These are phyloP conservation scores for Codiaeum variegatum DNA, from an alignment of 441 rosid genomes.

Conservation along the genomic window DNA sequence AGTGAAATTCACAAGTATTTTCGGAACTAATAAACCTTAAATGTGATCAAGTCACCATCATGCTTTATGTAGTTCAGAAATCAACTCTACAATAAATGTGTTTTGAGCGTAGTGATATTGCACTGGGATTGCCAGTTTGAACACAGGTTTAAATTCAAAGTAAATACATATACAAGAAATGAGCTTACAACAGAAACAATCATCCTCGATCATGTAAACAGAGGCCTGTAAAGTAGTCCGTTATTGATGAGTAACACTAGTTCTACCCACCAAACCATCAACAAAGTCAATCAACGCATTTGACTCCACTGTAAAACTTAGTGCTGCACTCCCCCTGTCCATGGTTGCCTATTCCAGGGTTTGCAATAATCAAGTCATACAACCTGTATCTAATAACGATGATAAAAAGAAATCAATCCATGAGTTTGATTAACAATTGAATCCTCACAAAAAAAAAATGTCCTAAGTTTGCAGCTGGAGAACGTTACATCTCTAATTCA, in stretches of 20 bases:
- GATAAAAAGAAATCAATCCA: background rate
- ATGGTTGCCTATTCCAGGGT: background rate
- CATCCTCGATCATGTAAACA: no score
- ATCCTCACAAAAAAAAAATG: background rate
- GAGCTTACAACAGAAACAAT: no score
- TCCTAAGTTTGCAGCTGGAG: background rate
- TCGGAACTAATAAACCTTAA: background rate
- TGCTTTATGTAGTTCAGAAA: background rate
- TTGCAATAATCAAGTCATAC: background rate
- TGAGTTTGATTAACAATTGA: background rate
- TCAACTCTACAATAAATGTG: no score
- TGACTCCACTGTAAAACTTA: background rate
- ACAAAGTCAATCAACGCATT: background rate
- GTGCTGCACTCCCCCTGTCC: background rate
- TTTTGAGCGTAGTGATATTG: no score
- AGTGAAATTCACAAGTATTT: background rate
- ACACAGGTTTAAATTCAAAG: no score
- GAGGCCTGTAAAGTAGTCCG: background rate
- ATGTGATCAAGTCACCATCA: background rate
- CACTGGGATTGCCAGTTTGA: no score
- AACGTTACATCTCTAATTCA: background rate
- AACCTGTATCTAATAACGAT: no score
- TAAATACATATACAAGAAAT: no score
- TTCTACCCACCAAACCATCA: background rate
- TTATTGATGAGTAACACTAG: background rate